Evolutionary conservation across 179 eudicot genomes (phyloP), one percentile per base, ranked within the genome.

Genomic region (Sideroxylon spinosum): DNA sequence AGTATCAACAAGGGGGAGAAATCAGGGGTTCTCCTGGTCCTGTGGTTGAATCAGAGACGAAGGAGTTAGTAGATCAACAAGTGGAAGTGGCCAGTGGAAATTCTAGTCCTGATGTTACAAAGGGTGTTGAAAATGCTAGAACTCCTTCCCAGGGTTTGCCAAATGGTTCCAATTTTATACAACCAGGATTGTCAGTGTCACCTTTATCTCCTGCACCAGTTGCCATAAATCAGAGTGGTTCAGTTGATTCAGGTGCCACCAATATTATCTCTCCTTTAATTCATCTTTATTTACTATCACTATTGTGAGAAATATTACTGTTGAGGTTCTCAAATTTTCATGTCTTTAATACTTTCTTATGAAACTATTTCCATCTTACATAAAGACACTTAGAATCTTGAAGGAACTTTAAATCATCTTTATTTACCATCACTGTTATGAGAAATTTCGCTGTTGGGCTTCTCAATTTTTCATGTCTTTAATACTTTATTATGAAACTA

Each of bases 61-160:
- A 68, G 67, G 67, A 78, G 55, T 26, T 20, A 23, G 49, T 69
- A 14, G 74, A 56, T 69, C 64, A 69, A 68, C 74, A 56, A n/a
- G 80, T 65, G 12, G 11, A 71, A 71, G 60, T 20, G 63, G 11
- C 19, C 23, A 37, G 17, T 62, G 77, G 25, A 48, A 49, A 71
- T 16, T 76, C 76, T 66, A 53, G 53, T 28, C 29, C 73, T 28
- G 26, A 20, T 63, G 17, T 19, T 48, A 64, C 23, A 17, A 12
- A 28, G 8, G 61, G 60, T 25, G 48, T 76, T 26, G 46, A 63
- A 50, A 76, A 76, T 50, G 79, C 72, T 26, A 66, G 19, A 65
- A n/a, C 79, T 66, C n/a, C 61, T 17, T 16, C 71, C 49, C 71
- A 1, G 16, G 71, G 59, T 29, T 59, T 70, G 62, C 37, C 4